Base-by-base conservation (phyloP, 495 filamentous ascomycete species). In the Letharia lupina region DNA sequence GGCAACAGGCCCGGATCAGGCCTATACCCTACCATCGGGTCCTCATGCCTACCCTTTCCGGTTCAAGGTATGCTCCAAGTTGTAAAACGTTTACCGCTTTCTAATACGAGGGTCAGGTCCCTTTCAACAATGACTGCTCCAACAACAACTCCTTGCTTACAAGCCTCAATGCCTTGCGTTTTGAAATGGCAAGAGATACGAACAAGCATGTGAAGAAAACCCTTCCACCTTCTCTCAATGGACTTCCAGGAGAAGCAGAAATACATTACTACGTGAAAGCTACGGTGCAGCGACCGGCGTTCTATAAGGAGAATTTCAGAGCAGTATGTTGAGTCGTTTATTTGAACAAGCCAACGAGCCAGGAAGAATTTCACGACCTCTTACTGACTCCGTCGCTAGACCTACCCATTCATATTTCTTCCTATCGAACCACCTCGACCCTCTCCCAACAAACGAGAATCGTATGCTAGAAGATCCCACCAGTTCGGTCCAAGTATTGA, bases 211-310 rank as follows among this genome's bases (percentile, higher is more conserved):
- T 93, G 70, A 93, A 88, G 71, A 88, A 86, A 72, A 95, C 92
- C 1, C 81, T 98, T 18, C 94, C 94, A 9, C 94, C 94, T 3
- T 91, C 90, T 10, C 80, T 97, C 66, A 89, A 83, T 59, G 90
- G 89, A 4, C 90, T 95, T 67, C 87, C 89, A 0, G 88, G 87
- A 0, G 80, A 89, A 75, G 94, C 93, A 60, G 91, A 93, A 74
- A 93, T 98, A 64, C 84, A 85, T 69, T 98, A 98, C 73, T 98
- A 89, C 68, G 80, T 97, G 67, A 98, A 98, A 73, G 91, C 86
- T 16, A 98, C 94, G 0, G 85, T 98, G 3, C 86, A 89, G 65
- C 81, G 92, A 39, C 89, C 90, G 0, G 83, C 88, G 33, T 83
- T 95, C 67, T 93, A 91, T 74, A 89, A 90, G 72, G 91, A 93